Base-by-base conservation (phyloP, 257 asterid genomes). In the Solanum sitiens region DNA sequence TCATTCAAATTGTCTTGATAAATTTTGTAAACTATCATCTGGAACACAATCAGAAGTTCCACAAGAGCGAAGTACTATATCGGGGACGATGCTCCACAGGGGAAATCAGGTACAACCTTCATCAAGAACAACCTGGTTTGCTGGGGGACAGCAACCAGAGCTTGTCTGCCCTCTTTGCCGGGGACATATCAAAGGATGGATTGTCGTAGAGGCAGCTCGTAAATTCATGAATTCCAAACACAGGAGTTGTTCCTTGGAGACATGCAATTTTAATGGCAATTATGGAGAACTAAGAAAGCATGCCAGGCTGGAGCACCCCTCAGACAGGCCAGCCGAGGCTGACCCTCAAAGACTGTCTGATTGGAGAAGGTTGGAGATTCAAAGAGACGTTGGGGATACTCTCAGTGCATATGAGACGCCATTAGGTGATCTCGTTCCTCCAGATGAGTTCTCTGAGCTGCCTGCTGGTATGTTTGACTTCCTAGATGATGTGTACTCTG, bases 161-260 rank as follows among this genome's bases (percentile, higher is more conserved):
- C 90, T 94, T 13, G 84, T 86, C 27, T 96, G 99, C 92, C 98
- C 99, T 71, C 94, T 96, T 70, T 95, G 98, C 87, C 91, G 99
- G 74, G 98, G 99, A 70, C 88, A 59, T 70, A 87, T 94, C 56
- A 83, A 86, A 30, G 94, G 97, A 63, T 91, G 93, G 91, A 70
- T 90, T 33, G 94, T 92, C 23, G 23, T 77, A 9, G 91, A 86
- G 74, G 88, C 90, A 71, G 98, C 95, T 72, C 91, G 98, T 53
- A 85, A 35, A 45, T 91, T 84, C 87, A 90, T 96, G 98, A 88
- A 96, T 88, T 88, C 90, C n/a, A 91, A 93, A 85, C 65, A 84
- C 21, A 92, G 98, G 89, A 92, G 87, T 72, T 96, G 99, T 89
- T 89, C 98, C 6, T 87, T 92, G 86, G 98, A 95, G 90, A 90